Conservation (phyloP, 805 yeast species). For the Candida endomychidarum region DNA sequence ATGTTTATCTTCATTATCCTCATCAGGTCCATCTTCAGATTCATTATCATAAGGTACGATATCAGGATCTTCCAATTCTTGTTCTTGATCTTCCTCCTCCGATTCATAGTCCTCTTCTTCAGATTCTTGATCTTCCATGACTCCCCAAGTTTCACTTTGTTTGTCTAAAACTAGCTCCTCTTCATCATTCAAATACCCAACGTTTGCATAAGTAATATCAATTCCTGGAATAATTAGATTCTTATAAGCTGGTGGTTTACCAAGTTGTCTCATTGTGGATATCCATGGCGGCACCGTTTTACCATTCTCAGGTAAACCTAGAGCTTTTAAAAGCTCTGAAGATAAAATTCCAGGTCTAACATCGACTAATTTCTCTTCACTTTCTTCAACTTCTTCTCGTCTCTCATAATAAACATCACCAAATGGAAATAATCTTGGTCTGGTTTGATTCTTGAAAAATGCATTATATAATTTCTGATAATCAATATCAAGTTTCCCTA, state of each 20-base stretch:
- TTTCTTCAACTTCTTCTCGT: conserved; percentile 51
- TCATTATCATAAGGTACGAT: conserved; percentile 7
- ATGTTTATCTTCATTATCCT: conserved; percentile 8
- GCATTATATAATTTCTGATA: conserved; percentile 81
- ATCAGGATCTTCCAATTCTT: conserved; percentile 48
- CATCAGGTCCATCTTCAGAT: conserved; percentile 2
- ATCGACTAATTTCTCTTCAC: conserved; percentile 28
- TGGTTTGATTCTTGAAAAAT: conserved; percentile 76
- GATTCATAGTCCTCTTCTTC: conserved; percentile 50
- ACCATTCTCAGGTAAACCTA: conserved; percentile 58
- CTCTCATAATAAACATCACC: conserved; percentile 87
- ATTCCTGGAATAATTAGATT: conserved; percentile 55
- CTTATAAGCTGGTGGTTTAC: conserved; percentile 84
- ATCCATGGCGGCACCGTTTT: conserved; percentile 75
- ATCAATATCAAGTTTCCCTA: conserved; percentile 85
- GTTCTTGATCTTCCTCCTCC: conserved; percentile 50
- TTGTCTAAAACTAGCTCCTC: conserved; percentile 15
- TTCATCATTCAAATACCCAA: conserved; percentile 27
- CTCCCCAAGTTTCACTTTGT: conserved; percentile 33
- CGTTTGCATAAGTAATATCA: conserved; percentile 35
- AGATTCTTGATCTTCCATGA: conserved; percentile 26
- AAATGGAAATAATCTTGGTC: conserved; percentile 63
- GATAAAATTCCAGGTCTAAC: conserved; percentile 71
- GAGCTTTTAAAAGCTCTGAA: conserved; percentile 59
- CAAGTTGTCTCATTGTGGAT: conserved; percentile 60